Percentiles rank a stretch among this genome's conserved stretches.
Evolutionary conservation across 2,329 filamentous ascomycete species (phyloP).

Genomic region (Penicillium griseofulvum): DNA sequence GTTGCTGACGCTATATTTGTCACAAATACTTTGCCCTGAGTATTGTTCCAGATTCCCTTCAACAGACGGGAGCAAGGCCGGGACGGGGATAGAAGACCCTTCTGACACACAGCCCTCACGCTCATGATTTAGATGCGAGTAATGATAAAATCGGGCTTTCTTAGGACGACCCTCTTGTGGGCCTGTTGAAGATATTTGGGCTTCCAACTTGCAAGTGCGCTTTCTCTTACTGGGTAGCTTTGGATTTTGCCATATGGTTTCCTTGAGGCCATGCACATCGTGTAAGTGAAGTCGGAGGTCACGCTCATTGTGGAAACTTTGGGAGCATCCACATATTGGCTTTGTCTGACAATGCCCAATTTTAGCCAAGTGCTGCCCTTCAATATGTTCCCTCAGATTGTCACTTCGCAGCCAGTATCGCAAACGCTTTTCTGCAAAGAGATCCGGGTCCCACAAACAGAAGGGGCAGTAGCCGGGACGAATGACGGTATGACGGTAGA

Average conservation of each 20-base stretch:
- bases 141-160: neutral
- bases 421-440: neutral
- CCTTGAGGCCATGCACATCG: neutral
- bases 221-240: neutral
- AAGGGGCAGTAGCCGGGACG: slow-evolving; percentile 3
- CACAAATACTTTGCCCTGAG: neutral
- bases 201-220: neutral
- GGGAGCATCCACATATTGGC: neutral
- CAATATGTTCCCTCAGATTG: neutral
- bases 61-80: neutral
- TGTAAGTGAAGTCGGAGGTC: slow-evolving; percentile 3
- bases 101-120: neutral
- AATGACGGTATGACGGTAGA: slow-evolving; percentile 7
- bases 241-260: neutral
- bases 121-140: neutral
- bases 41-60: too few relatives aligned
- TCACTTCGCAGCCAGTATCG: neutral
- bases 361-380: neutral
- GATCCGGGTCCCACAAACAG: neutral
- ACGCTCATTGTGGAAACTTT: neutral
- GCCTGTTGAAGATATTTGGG: neutral
- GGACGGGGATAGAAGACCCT: neutral
- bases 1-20: neutral
- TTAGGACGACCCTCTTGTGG: neutral
- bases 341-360: neutral